Percentiles rank a stretch among this genome's conserved stretches.
phyloP scores from a whole-genome alignment of 2,329 filamentous ascomycete genomes.

The Paraphaeosphaeria minitans region DNA sequence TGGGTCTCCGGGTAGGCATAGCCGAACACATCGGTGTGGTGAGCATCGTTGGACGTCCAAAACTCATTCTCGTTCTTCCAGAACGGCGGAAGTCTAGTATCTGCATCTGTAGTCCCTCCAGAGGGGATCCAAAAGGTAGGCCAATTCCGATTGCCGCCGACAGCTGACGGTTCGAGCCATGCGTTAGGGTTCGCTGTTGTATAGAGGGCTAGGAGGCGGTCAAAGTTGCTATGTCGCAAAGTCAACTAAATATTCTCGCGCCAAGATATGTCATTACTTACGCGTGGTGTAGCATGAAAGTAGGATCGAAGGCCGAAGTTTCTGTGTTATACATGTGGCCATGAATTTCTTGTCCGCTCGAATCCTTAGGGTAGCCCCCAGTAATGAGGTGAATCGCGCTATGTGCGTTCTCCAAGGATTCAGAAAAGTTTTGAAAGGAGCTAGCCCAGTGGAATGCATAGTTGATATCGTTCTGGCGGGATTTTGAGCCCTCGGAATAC shows the following conservation, averaged over 20 bases:
- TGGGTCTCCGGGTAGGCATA: constrained; percentile 43
- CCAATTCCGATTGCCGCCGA: constrained; percentile 29
- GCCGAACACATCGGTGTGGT: constrained; percentile 32
- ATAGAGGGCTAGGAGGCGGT: constrained; percentile 70
- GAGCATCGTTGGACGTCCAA: constrained; percentile 37
- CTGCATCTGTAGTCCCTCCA: constrained; percentile 51
- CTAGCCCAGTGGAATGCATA: constrained; percentile 12
- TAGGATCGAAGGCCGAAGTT: constrained; percentile 78
- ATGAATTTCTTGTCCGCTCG: constrained; percentile 19
- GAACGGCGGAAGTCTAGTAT: constrained; percentile 50
- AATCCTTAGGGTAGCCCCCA: constrained; percentile 36
- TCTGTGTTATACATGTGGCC: constrained; percentile 74
- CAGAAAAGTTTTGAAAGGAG: constrained; percentile 23
- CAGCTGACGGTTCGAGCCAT: constrained; percentile 60
- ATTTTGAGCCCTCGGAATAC: constrained; percentile 12
- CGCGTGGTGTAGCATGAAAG: constrained; percentile 53
- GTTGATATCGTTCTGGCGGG: constrained; percentile 22
- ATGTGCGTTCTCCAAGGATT: constrained; percentile 14
- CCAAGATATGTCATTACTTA: constrained; percentile 22
- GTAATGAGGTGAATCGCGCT: constrained; percentile 46
- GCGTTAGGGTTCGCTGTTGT: constrained; percentile 71
- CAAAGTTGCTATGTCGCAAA: constrained; percentile 35
- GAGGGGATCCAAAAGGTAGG: constrained; percentile 49
- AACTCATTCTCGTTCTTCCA: constrained; percentile 28
- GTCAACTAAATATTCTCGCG: background rate